Evolutionary conservation across 352 stramenopile species (phyloP).

Genomic region (Aphanomyces euteiches): DNA sequence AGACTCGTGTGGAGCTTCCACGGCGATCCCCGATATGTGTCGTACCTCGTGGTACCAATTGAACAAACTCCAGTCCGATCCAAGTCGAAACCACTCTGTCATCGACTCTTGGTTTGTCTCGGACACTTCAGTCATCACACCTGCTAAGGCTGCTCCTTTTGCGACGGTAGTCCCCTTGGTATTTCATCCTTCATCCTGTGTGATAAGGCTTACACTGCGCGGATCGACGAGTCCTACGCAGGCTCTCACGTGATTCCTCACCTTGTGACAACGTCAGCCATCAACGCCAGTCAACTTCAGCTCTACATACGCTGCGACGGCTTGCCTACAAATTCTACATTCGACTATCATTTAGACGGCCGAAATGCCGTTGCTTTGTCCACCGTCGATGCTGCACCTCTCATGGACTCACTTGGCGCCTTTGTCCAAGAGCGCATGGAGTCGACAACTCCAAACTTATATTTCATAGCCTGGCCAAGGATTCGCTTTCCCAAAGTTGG

Average conservation of each 20-base stretch:
- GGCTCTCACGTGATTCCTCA: too few relatives aligned
- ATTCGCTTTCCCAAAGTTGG: conserved; percentile 12
- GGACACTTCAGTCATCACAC: neutral
- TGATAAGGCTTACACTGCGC: too few relatives aligned
- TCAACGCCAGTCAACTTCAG: too few relatives aligned
- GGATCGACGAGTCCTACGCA: too few relatives aligned
- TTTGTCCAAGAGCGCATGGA: conserved; percentile 2
- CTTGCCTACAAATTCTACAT: too few relatives aligned
- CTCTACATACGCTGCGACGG: too few relatives aligned
- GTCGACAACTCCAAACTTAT: neutral
- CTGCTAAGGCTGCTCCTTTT: neutral
- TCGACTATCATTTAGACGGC: too few relatives aligned
- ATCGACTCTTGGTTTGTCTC: conserved; percentile 19
- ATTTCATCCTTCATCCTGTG: too few relatives aligned
- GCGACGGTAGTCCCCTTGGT: neutral
- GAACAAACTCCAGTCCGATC: conserved; percentile 4
- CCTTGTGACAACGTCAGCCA: too few relatives aligned
- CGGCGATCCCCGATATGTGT: neutral
- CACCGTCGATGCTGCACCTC: too few relatives aligned
- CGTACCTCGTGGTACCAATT: neutral
- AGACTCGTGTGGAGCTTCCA: neutral
- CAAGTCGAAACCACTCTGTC: conserved; percentile 4
- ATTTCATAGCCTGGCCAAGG: conserved; percentile 11
- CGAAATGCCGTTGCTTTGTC: too few relatives aligned
- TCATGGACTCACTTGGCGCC: too few relatives aligned